These are phyloP conservation scores for Boletus semigastroideus DNA, from an alignment of 1,284 basidiomycete species.

Conservation along the genomic window DNA sequence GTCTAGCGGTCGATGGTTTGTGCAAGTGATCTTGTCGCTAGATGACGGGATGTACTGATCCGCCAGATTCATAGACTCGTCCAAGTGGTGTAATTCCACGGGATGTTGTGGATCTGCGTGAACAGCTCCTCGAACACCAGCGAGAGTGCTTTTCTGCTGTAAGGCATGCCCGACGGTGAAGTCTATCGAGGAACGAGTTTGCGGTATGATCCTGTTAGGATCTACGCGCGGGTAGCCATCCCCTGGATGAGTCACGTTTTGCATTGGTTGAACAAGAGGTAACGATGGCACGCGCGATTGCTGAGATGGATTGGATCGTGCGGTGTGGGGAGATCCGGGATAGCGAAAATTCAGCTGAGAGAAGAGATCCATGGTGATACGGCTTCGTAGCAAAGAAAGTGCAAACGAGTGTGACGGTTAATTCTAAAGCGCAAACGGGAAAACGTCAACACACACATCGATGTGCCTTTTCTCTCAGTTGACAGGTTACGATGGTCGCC, in stretches of 20 bases:
- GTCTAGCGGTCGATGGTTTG: slow-evolving; percentile 28
- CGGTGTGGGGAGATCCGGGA: slow-evolving; percentile 2
- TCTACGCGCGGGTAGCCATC: background rate
- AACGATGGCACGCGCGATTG: background rate
- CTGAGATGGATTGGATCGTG: slow-evolving; percentile 1
- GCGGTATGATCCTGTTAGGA: background rate
- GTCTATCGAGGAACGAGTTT: background rate
- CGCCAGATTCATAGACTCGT: slow-evolving; percentile 3
- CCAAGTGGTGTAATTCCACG: background rate
- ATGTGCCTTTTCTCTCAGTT: background rate
- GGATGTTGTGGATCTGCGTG: background rate
- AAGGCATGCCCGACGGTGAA: background rate
- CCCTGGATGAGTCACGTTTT: background rate
- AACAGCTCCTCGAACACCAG: background rate
- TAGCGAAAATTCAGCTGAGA: slow-evolving; percentile 20
- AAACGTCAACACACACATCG: slow-evolving; percentile 18
- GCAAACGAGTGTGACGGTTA: slow-evolving; percentile 1
- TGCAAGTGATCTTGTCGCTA: slow-evolving; percentile 29
- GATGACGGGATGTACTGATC: slow-evolving; percentile 31
- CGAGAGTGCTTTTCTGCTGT: background rate
- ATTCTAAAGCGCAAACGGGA: background rate
- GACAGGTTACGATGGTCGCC: background rate
- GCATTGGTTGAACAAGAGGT: background rate
- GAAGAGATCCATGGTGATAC: slow-evolving; percentile 18
- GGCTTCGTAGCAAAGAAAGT: background rate